phyloP scores from a whole-genome alignment of 2,329 filamentous ascomycete genomes.

The Byssochlamys sp. region DNA sequence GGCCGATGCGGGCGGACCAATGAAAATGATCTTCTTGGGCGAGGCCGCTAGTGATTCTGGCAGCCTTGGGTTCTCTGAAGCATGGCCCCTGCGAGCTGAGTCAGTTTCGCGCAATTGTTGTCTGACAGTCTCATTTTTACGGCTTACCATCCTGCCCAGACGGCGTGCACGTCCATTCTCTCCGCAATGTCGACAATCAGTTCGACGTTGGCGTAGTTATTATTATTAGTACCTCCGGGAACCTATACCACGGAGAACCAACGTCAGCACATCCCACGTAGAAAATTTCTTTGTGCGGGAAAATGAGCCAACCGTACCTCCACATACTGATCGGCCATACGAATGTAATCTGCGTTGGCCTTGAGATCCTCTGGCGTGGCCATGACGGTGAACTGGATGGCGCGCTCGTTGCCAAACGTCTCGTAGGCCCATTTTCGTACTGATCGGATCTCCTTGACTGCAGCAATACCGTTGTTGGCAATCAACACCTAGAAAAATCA shows the following conservation, averaged over 20 bases:
- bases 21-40: slow-evolving; percentile 97
- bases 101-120: not conserved
- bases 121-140: not conserved
- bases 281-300: not conserved
- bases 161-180: slow-evolving; percentile 94
- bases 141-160: slow-evolving; percentile 93
- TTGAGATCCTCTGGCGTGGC: slow-evolving; percentile 94
- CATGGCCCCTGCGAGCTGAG: slow-evolving; percentile 63
- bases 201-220: slow-evolving; percentile 99
- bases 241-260: slow-evolving; percentile 82
- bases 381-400: slow-evolving; percentile 99
- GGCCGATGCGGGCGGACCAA: slow-evolving; percentile 90
- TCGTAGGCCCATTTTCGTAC: slow-evolving; percentile 99
- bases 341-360: slow-evolving; percentile 97
- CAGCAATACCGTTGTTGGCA: slow-evolving; percentile 98
- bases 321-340: slow-evolving; percentile 99
- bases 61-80: slow-evolving; percentile 95
- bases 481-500: slow-evolving; percentile 66
- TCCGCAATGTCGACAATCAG: slow-evolving; percentile 97
- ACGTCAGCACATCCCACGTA: slow-evolving; percentile 1
- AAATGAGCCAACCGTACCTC: slow-evolving; percentile 46
- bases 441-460: slow-evolving; percentile 97
- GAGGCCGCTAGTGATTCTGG: slow-evolving; percentile 92
- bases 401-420: slow-evolving; percentile 93
- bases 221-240: slow-evolving; percentile 97